These are phyloP conservation scores for Lunasporangiospora selenospora DNA, from an alignment of 192 early-diverging fungal genomes.

Conservation along the genomic window DNA sequence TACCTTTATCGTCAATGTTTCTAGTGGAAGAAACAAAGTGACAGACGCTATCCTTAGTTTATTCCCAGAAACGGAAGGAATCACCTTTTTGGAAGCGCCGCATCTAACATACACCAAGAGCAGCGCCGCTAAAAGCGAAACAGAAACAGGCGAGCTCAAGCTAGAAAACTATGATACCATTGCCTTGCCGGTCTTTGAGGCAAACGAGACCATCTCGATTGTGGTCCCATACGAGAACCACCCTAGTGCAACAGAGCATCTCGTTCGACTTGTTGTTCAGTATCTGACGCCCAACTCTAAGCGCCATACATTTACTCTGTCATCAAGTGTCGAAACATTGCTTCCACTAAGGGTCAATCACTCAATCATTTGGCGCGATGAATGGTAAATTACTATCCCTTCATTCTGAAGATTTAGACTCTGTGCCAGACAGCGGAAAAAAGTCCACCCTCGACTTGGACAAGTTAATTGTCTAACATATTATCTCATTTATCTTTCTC, in stretches of 20 bases:
- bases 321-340: slow-evolving; percentile 57
- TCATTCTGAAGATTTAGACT: no score
- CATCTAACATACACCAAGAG: slow-evolving; percentile 31
- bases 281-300: slow-evolving; percentile 40
- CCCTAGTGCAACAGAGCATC: slow-evolving; percentile 15
- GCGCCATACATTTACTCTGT: slow-evolving; percentile 49
- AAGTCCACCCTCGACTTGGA: no score
- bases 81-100: slow-evolving; percentile 13
- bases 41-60: slow-evolving; percentile 31
- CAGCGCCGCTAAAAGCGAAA: neutral
- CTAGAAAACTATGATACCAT: slow-evolving; percentile 25
- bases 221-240: slow-evolving; percentile 28
- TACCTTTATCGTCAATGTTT: slow-evolving; percentile 42
- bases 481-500: slow-evolving; percentile 28
- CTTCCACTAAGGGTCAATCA: slow-evolving; percentile 60
- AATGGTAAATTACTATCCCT: slow-evolving; percentile 51
- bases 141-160: slow-evolving; percentile 11
- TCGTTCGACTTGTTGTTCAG: slow-evolving; percentile 18
- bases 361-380: slow-evolving; percentile 58
- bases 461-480: no score
- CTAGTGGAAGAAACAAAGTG: slow-evolving; percentile 40
- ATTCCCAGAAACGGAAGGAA: slow-evolving; percentile 26
- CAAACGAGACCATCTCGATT: slow-evolving; percentile 30
- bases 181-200: slow-evolving; percentile 27
- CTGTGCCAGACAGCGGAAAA: no score